Base-by-base conservation (phyloP, 495 filamentous ascomycete genomes). In the Astrothelium macrocarpum region DNA sequence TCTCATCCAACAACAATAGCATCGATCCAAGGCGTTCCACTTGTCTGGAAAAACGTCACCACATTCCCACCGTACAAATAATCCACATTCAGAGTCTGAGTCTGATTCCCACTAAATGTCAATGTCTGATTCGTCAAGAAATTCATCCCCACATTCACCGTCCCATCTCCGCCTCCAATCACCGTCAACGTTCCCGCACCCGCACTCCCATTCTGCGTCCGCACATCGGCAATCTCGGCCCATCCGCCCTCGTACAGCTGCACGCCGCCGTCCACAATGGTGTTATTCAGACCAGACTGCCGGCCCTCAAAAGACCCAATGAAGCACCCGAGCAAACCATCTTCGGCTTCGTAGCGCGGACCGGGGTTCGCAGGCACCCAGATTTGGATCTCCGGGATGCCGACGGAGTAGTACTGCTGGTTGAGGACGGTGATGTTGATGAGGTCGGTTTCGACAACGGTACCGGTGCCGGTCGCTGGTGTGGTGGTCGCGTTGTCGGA, bases 271-370 rank as follows among this genome's bases (percentile, higher is more conserved):
- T 65, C 34, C 60, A 62, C 65, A 26, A 70, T 65, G 12, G 62
- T 65, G 59, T 59, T 62, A 49, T 70, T 70, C 43, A 67, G 28
- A 9, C 67, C 67, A 1, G 65, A 63, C 12, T 66, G n/a, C 1
- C 62, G 32, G 1, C 67, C 67, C 23, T 67, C 62, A 46, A 60
- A 70, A n/a, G n/a, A 20, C 2, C 67, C 67, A 20, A 70, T 67
- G 62, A 70, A 70, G 4, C 59, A 63, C 3, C 67, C 67, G 23
- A 67, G 59, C 45, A 70, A 46, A 14, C 67, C 65, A 39, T 70
- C 67, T 46, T 70, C 67, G 2, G 65, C 65, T 42, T 70, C 67
- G 25, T 67, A 70, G 1, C 67, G 62, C 42, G 67, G 67, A 1
- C 67, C 67, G 4, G 34, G 2, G 39, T 67, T 63, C 32, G 67